Conservation (phyloP, 2,329 filamentous ascomycete species). For the Phaeosphaeria sp. region DNA sequence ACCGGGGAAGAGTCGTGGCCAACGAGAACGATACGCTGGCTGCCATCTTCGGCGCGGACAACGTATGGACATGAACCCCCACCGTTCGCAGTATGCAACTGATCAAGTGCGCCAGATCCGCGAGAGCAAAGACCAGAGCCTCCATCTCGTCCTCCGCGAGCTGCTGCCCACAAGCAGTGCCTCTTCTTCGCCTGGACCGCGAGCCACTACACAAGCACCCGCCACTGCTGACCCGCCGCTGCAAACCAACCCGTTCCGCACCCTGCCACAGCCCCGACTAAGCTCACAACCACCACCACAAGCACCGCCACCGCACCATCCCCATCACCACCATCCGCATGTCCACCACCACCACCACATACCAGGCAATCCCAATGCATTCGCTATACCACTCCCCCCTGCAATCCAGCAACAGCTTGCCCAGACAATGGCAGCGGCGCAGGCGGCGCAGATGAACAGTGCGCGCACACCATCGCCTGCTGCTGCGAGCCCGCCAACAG, state of each 20-base stretch:
- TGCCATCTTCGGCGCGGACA: conserved; percentile 58
- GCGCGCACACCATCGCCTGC: conserved; percentile 8
- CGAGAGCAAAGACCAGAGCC: conserved; percentile 44
- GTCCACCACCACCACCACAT: conserved; percentile 26
- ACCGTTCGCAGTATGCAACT: conserved; percentile 3
- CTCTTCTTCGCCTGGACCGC: conserved; percentile 27
- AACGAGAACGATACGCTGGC: conserved; percentile 58
- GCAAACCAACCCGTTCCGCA: conserved; percentile 42
- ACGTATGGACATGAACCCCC: conserved; percentile 50
- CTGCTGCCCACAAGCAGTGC: conserved; percentile 19
- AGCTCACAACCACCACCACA: conserved; percentile 28
- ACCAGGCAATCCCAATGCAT: conserved; percentile 16
- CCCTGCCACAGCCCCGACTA: conserved; percentile 34
- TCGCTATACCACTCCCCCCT: conserved; percentile 26
- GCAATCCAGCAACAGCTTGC: conserved; percentile 33
- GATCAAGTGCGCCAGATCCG: conserved; percentile 38
- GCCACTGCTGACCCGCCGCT: conserved; percentile 26
- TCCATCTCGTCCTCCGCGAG: conserved; percentile 49
- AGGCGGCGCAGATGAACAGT: conserved; percentile 14
- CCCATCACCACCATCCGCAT: conserved; percentile 20
- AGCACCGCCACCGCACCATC: conserved; percentile 18
- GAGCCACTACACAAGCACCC: conserved; percentile 31
- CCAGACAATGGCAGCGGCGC: conserved; percentile 30
- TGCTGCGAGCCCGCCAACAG: conserved; percentile 5
- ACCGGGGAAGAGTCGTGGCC: conserved; percentile 61